Evolutionary conservation across 345 rosid species (phyloP), one percentile per base, ranked within the genome.

Genomic region (Citrus glauca): DNA sequence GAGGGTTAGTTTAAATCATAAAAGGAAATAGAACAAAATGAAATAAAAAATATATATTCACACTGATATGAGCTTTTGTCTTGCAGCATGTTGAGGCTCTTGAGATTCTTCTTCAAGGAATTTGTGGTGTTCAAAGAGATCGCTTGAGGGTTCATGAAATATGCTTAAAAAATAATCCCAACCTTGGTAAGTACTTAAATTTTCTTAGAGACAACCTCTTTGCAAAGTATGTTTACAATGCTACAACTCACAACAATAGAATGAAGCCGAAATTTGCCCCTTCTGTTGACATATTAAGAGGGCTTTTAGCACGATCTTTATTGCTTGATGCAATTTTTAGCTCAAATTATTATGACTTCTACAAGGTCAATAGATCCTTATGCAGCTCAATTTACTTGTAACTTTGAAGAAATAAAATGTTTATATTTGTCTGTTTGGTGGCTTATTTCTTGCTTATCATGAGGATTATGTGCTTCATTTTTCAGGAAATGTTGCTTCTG

Each of bases 31-130:
- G 16, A 45, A 13, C 14, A 11, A 45, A 45, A 45, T 45, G 50
- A 53, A 53, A 53, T 53, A 48, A 13, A 17, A 13, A 57, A n/a
- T 1, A 35, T 8, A 6, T 22, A 22, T 22, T 59, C 6, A 64
- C 9, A 32, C 9, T 17, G 69, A 35, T 65, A 65, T 20, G 24
- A 10, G 35, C 30, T 27, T 37, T 75, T 32, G 10, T 69, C 17
- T 75, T 80, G 80, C 87, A 94, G 97, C 96, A 92, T 85, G 99
- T 96, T 48, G 98, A 96, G 89, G 99, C 98, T n/a, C 94, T 96
- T 66, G 97, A 92, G 86, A 96, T 96, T 82, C 98, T 96, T 76
- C 94, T 96, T 81, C 99, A 91, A 78, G 99, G 98, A 82, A 97
- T 94, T 37, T 96, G 98, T 82, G 99, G 99, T 74, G 98, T 94